A percentile compares a stretch with the other conserved stretches of the same genome.
Conservation (phyloP, 2,329 filamentous ascomycete species). For the Paecilomyces niveus region DNA sequence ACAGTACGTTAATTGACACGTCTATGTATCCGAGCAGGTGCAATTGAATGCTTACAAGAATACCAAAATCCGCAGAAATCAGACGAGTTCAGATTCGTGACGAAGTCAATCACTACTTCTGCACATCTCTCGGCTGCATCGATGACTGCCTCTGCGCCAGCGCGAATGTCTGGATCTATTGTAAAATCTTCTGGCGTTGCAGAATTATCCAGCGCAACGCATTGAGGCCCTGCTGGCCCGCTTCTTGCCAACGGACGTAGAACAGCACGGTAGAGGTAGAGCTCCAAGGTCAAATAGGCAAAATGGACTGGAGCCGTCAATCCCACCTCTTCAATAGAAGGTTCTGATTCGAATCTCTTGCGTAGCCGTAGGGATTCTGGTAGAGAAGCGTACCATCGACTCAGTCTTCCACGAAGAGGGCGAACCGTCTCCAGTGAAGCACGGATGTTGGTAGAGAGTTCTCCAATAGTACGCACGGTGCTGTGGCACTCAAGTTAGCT, state of each 20-base stretch:
- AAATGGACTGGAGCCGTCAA: constrained; percentile 22
- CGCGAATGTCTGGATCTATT: neutral
- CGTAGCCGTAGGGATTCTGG: constrained; percentile 21
- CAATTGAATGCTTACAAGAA: constrained; percentile 19
- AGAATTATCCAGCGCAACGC: constrained; percentile 14
- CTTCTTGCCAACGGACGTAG: constrained; percentile 15
- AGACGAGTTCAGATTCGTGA: constrained; percentile 16
- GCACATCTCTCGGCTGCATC: constrained; percentile 25
- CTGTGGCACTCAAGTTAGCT: constrained; percentile 6
- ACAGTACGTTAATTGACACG: neutral
- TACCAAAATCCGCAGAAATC: constrained; percentile 26
- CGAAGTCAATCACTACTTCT: constrained; percentile 22
- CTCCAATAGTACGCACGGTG: constrained; percentile 22
- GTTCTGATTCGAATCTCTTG: constrained; percentile 17
- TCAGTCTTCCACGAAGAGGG: constrained; percentile 19
- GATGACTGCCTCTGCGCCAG: constrained; percentile 14
- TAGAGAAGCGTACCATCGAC: constrained; percentile 23
- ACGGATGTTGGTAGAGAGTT: constrained; percentile 21
- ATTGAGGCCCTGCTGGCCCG: constrained; percentile 18
- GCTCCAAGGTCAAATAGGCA: constrained; percentile 27
- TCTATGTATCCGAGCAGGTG: neutral
- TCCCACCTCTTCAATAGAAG: constrained; percentile 6
- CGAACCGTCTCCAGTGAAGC: constrained; percentile 21
- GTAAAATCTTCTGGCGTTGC: constrained; percentile 1
- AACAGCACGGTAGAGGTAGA: constrained; percentile 28